Evolutionary conservation across 129 eudicot genomes (phyloP).

Genomic region (Helianthus tuberosus): DNA sequence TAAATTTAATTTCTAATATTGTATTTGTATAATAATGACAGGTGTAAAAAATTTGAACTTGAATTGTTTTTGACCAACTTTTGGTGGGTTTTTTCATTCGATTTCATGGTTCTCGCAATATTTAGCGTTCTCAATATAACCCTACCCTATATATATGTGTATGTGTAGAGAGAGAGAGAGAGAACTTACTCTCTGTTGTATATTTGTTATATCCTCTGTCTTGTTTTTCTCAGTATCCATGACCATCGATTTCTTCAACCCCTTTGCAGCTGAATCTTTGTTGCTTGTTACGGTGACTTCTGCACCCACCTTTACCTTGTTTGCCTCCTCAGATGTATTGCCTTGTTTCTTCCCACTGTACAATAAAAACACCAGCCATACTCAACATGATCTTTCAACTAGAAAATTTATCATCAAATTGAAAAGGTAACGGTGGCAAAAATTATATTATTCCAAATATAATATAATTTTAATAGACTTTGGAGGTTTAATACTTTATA

Average conservation of each 20-base stretch:
- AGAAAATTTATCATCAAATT: conserved; percentile 1
- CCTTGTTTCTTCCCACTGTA: conserved; percentile 52
- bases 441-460: background rate
- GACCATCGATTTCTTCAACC: conserved; percentile 42
- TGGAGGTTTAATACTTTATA: background rate
- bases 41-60: no score
- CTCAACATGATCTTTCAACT: conserved; percentile 17
- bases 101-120: no score
- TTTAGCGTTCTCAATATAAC: no score
- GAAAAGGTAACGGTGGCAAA: background rate
- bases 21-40: no score
- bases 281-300: conserved; percentile 24
- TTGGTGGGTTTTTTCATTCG: no score
- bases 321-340: conserved; percentile 36
- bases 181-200: conserved; percentile 62
- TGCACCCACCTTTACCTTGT: conserved; percentile 46
- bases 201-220: conserved; percentile 43
- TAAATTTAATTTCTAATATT: background rate
- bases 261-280: conserved; percentile 45
- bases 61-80: no score
- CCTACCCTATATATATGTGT: background rate
- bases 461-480: background rate
- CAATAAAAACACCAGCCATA: conserved; percentile 14
- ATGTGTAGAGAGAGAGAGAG: conserved; percentile 16
- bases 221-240: conserved; percentile 54